Conservation (phyloP, 2,329 filamentous ascomycete genomes). For the Fusarium devonianum region DNA sequence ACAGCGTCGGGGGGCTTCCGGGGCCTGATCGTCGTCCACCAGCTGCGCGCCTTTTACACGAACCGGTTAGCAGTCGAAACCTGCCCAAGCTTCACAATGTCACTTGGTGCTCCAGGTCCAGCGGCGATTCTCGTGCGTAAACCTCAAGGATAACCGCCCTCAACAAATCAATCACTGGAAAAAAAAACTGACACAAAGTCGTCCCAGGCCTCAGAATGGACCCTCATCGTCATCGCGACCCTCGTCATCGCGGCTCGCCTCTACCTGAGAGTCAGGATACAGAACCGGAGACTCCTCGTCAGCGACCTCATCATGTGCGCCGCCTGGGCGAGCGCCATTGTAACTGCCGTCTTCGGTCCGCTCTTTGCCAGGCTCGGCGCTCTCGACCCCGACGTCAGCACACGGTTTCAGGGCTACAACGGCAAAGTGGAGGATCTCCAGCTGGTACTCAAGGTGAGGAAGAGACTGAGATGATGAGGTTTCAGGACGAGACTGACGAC, state of each 20-base stretch:
- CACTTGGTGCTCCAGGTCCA: not conserved
- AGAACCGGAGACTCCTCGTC: conserved; percentile 14
- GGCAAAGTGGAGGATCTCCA: not conserved
- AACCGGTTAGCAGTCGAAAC: not conserved
- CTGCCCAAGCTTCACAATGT: not conserved
- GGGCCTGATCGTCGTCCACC: not conserved
- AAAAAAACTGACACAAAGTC: accelerated
- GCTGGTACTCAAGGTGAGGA: conserved; percentile 19
- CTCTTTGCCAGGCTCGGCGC: conserved; percentile 10
- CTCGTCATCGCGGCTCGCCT: conserved; percentile 26
- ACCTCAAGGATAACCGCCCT: not conserved
- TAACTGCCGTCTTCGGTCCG: conserved; percentile 15
- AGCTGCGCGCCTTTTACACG: not conserved
- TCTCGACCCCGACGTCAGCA: conserved; percentile 21
- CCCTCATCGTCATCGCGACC: conserved; percentile 13
- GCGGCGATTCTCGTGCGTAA: conserved; percentile 8
- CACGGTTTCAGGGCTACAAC: conserved; percentile 5
- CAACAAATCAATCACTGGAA: not conserved
- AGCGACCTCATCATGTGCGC: conserved; percentile 32
- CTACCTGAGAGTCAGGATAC: conserved; percentile 25
- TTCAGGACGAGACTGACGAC: not conserved
- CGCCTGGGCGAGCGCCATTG: conserved; percentile 19
- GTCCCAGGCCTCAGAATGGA: conserved; percentile 13
- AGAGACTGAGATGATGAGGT: accelerated
- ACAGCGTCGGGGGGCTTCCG: not conserved